These are phyloP conservation scores for Anastatica hierochuntica DNA, from an alignment of 345 rosid species.

Conservation along the genomic window DNA sequence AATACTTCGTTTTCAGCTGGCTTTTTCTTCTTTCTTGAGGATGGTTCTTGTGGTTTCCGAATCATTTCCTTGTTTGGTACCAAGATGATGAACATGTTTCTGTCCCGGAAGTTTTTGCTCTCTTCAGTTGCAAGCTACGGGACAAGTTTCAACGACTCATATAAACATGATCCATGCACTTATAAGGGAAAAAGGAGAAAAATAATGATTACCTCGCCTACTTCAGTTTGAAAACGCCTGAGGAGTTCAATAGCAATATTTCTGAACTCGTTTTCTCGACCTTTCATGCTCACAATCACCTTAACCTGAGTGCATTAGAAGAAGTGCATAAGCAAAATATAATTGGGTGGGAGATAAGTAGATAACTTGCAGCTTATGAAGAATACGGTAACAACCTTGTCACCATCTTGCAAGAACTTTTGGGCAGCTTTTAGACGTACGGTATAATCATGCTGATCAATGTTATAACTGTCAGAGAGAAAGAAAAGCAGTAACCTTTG, in stretches of 20 bases:
- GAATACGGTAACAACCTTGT: conserved; percentile 52
- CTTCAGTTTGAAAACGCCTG: conserved; percentile 70
- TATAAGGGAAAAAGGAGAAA: not conserved
- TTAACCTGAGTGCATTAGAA: conserved; percentile 56
- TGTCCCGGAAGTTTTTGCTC: conserved; percentile 66
- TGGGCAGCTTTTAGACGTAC: conserved; percentile 81
- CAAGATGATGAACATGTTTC: conserved; percentile 64
- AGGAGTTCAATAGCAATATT: conserved; percentile 82
- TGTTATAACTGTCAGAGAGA: conserved; percentile 52
- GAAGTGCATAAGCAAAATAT: not conserved
- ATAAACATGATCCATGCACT: not conserved
- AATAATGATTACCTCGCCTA: conserved; percentile 65
- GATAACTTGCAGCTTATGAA: not conserved
- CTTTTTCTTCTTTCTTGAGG: conserved; percentile 48
- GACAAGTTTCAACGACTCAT: conserved; percentile 7
- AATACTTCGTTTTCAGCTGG: conserved; percentile 39
- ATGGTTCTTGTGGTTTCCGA: conserved; percentile 64
- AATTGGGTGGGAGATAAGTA: not conserved
- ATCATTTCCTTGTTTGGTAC: conserved; percentile 69
- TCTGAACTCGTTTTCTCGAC: conserved; percentile 85
- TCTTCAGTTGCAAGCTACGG: conserved; percentile 80
- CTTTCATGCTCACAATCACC: conserved; percentile 81
- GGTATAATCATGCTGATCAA: conserved; percentile 84
- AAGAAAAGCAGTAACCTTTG: not conserved
- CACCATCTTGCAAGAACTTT: conserved; percentile 83